These are phyloP conservation scores for Chalciporus sphaerocephalus DNA, from an alignment of 768 basidiomycete species.

Conservation along the genomic window DNA sequence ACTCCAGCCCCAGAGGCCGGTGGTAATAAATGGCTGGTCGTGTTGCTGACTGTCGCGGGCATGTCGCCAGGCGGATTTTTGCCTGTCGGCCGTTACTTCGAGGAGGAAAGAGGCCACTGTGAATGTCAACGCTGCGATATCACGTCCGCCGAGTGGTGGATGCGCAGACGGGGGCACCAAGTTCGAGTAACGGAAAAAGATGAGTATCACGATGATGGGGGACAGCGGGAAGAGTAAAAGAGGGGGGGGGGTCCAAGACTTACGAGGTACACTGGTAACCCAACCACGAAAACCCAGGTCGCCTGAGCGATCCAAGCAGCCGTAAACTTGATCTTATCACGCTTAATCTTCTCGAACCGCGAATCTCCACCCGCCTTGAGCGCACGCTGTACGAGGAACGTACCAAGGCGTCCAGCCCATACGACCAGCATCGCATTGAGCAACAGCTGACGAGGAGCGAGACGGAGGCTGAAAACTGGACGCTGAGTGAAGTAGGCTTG, in stretches of 20 bases:
- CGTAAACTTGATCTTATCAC: conserved; percentile 45
- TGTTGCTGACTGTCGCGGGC: conserved; percentile 60
- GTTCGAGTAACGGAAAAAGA: conserved; percentile 32
- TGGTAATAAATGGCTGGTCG: conserved; percentile 64
- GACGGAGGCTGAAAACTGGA: conserved; percentile 34
- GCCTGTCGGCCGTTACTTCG: conserved; percentile 59
- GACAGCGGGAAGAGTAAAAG: background rate
- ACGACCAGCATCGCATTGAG: conserved; percentile 51
- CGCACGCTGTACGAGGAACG: conserved; percentile 50
- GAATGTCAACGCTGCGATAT: conserved; percentile 52
- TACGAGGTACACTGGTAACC: conserved; percentile 63
- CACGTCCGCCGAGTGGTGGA: conserved; percentile 48
- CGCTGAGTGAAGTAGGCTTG: conserved; percentile 49
- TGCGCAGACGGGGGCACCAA: conserved; percentile 46
- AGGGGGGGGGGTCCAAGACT: conserved; percentile 3
- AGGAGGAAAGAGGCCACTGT: conserved; percentile 54
- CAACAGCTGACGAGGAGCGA: conserved; percentile 57
- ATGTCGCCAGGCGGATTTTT: conserved; percentile 61
- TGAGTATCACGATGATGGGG: background rate
- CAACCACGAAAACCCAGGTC: conserved; percentile 64
- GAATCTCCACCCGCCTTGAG: conserved; percentile 59
- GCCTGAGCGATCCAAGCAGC: conserved; percentile 63
- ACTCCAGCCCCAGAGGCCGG: conserved; percentile 62
- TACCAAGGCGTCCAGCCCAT: conserved; percentile 62
- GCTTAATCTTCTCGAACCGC: conserved; percentile 58